Evolutionary conservation across 495 filamentous ascomycete genomes (phyloP), one percentile per base, ranked within the genome.

Genomic region (Aspergillus incahuasiensis): DNA sequence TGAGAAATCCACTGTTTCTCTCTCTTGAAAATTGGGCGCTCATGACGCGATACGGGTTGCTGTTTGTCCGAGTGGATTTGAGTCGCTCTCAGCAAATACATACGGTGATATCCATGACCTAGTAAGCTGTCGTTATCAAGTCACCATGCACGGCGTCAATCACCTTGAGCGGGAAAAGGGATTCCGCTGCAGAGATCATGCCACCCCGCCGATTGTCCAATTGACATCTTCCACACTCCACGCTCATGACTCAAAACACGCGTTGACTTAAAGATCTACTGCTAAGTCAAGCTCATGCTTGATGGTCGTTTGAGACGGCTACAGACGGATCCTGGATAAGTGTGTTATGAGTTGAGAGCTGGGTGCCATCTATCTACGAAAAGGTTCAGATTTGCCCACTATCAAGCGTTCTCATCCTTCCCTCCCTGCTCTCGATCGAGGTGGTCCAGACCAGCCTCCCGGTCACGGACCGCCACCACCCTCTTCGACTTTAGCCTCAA

Each of bases 121-220:
- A 12, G 2, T 11, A 35, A 35, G 12, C 32, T 35, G 32, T 28
- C 25, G 32, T 35, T 35, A 40, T 40, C 38, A 40, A 40, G 5
- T 8, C 3, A 35, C 13, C 12, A 35, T 35, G 32, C 32, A 6
- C 4, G 44, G 6, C 18, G 44, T 30, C 15, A 22, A 41, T 43
- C 16, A 32, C 16, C 40, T 53, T 12, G 25, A 43, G 50, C 30
- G 30, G 48, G 34, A 40, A 40, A 39, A 50, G 21, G 48, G 12
- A 40, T 19, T 54, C 38, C 45, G 50, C 56, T 50, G 56, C 24
- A 54, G 19, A 44, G 24, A 54, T 58, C 56, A 58, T 49, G 56
- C 56, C 56, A 58, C 56, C 35, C n/a, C 34, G 30, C 43, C 44
- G 25, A 22, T 34, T 24, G 20, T 34, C 47, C 35, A 45, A 39